Percentiles rank a stretch among this genome's conserved stretches.
phyloP scores from a whole-genome alignment of 2,329 filamentous ascomycete species.

The Rhynchosporium graminicola region DNA sequence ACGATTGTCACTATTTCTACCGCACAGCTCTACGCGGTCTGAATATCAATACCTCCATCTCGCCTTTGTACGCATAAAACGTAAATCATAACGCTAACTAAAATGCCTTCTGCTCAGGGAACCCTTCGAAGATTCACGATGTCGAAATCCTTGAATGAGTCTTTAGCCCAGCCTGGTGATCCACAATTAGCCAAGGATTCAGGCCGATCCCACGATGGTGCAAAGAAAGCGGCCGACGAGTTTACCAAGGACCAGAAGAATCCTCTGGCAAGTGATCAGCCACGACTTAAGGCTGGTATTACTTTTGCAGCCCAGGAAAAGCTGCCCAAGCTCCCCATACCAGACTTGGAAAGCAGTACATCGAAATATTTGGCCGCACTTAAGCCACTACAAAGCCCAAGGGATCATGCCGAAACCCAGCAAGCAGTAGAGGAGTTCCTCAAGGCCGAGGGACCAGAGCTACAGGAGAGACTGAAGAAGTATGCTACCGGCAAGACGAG shows the following conservation, averaged over 20 bases:
- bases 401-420: constrained; percentile 82
- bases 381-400: constrained; percentile 74
- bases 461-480: constrained; percentile 86
- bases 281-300: constrained; percentile 62
- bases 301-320: constrained; percentile 89
- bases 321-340: constrained; percentile 89
- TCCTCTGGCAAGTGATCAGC: constrained; percentile 49
- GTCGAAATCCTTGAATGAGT: constrained; percentile 72
- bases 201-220: constrained; percentile 48
- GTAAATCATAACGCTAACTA: constrained; percentile 48
- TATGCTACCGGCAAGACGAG: constrained; percentile 91
- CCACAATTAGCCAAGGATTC: constrained; percentile 29
- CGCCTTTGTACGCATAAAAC: constrained; percentile 67
- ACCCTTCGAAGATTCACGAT: constrained; percentile 71
- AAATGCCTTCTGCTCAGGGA: constrained; percentile 60
- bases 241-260: constrained; percentile 50
- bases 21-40: constrained; percentile 85
- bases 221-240: constrained; percentile 53
- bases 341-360: constrained; percentile 77
- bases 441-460: constrained; percentile 73
- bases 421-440: constrained; percentile 83
- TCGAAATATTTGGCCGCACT: constrained; percentile 78
- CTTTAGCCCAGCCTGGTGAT: constrained; percentile 52
- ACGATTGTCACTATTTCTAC: constrained; percentile 93
- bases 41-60: constrained; percentile 77